Base-by-base conservation (phyloP, 208 protist genomes). In the Trypanosoma platydactyli region DNA sequence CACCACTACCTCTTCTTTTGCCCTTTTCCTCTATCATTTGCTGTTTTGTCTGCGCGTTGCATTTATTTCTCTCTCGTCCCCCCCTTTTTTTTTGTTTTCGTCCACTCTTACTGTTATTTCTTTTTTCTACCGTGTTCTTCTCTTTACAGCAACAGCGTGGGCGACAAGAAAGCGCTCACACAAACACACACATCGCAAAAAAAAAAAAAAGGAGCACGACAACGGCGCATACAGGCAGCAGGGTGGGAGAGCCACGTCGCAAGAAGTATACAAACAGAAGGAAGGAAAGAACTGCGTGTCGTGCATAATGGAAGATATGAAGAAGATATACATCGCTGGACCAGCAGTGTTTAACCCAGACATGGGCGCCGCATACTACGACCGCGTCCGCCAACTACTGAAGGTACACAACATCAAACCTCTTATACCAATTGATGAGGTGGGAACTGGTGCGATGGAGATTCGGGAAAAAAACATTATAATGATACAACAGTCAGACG, bases 261-360 rank as follows among this genome's bases (percentile, higher is more conserved):
- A n/a, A n/a, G n/a, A n/a, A n/a, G n/a, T n/a, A n/a, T n/a, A n/a
- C n/a, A n/a, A n/a, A n/a, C n/a, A n/a, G n/a, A n/a, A n/a, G n/a
- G n/a, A n/a, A n/a, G n/a, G n/a, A n/a, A n/a, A n/a, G n/a, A n/a
- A n/a, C n/a, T n/a, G n/a, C n/a, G n/a, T n/a, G n/a, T n/a, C n/a
- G n/a, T n/a, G n/a, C n/a, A n/a, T n/a, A 3, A 49, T 16, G 20
- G 27, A 18, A 60, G 49, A 5, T 52, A 65, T 42, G 49, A 84
- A 81, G 46, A 80, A 68, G 30, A 86, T 92, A 27, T 94, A 94
- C 60, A 94, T 94, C 65, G 88, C 88, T 6, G 85, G 88, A 11
- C 88, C 88, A 3, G 85, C 81, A 0, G 83, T 94, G 40, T 94
- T 94, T 49, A 66, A 84, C 58, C 18, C 67, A 7, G 88, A 94